These are phyloP conservation scores for Austroboletus niveus DNA, from an alignment of 1,284 basidiomycete genomes.

Conservation along the genomic window DNA sequence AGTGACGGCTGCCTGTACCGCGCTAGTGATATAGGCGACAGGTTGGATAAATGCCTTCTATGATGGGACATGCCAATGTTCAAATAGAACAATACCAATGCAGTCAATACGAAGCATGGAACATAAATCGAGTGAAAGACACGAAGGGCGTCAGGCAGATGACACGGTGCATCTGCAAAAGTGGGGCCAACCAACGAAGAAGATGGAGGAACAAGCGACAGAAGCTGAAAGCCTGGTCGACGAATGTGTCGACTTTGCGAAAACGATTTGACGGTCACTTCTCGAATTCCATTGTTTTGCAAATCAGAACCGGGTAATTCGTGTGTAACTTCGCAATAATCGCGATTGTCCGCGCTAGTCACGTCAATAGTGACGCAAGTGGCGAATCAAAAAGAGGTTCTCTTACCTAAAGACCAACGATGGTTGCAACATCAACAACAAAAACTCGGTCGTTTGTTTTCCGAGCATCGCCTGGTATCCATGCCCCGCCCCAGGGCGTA, in stretches of 20 bases:
- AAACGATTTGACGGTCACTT: constrained; percentile 81
- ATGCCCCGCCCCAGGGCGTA: constrained; percentile 72
- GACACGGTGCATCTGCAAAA: constrained; percentile 53
- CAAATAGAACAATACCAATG: constrained; percentile 24
- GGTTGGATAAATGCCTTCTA: constrained; percentile 11
- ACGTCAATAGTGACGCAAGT: constrained; percentile 1
- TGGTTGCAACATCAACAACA: constrained; percentile 66
- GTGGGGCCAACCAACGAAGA: constrained; percentile 14
- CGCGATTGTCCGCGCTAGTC: constrained; percentile 81
- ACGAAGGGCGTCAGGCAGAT: constrained; percentile 67
- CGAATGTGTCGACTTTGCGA: constrained; percentile 76
- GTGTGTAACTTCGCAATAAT: constrained; percentile 80
- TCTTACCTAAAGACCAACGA: constrained; percentile 68
- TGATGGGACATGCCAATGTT: constrained; percentile 26
- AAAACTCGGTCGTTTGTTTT: constrained; percentile 69
- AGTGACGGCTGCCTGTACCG: constrained; percentile 9
- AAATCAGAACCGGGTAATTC: constrained; percentile 28
- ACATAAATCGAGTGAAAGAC: constrained; percentile 62
- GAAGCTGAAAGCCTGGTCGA: constrained; percentile 81
- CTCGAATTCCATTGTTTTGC: constrained; percentile 40
- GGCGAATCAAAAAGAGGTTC: neutral
- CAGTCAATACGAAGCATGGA: constrained; percentile 27
- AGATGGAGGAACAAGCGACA: constrained; percentile 61
- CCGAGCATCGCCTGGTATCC: constrained; percentile 85
- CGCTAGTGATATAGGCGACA: constrained; percentile 20